Evolutionary conservation across 805 yeast species (phyloP).

Genomic region (Saccharomyces mikatae): DNA sequence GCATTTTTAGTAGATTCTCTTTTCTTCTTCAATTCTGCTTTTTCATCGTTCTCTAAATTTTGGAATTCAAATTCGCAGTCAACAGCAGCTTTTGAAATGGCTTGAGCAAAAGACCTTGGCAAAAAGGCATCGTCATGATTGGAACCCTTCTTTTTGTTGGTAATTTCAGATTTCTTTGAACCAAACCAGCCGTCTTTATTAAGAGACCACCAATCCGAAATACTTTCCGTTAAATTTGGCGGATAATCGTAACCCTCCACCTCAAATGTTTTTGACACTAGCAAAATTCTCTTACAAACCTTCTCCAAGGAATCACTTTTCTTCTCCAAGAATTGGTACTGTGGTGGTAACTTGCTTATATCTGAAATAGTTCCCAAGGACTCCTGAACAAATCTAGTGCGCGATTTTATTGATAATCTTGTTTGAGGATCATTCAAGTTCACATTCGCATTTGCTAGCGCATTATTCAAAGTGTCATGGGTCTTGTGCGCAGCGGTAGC

Average conservation of each 20-base stretch:
- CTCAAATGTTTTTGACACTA: conserved; percentile 55
- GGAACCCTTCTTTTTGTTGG: conserved; percentile 5
- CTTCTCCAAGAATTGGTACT: conserved; percentile 58
- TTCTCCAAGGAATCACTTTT: conserved; percentile 57
- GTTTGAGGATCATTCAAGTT: conserved; percentile 26
- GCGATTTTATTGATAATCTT: conserved; percentile 22
- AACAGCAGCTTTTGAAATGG: conserved; percentile 49
- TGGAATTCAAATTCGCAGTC: conserved; percentile 41
- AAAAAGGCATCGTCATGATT: conserved; percentile 20
- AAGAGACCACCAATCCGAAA: conserved; percentile 43
- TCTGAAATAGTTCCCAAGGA: conserved; percentile 53
- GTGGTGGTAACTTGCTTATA: conserved; percentile 66
- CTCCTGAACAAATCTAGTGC: conserved; percentile 39
- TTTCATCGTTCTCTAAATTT: conserved; percentile 18
- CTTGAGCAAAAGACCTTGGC: conserved; percentile 71
- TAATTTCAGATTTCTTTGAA: conserved; percentile 4
- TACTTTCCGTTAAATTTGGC: conserved; percentile 63
- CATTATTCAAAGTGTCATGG: conserved; percentile 24
- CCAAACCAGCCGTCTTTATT: conserved; percentile 20
- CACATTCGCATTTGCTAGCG: conserved; percentile 18
- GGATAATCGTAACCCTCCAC: conserved; percentile 78
- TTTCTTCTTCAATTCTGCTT: conserved; percentile 28
- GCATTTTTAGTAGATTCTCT: conserved; percentile 4
- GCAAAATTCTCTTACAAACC: conserved; percentile 46
- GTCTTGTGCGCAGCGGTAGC: conserved; percentile 28